These are phyloP conservation scores for Diplodia scrobiculata DNA, from an alignment of 2,329 filamentous ascomycete species.

Conservation along the genomic window DNA sequence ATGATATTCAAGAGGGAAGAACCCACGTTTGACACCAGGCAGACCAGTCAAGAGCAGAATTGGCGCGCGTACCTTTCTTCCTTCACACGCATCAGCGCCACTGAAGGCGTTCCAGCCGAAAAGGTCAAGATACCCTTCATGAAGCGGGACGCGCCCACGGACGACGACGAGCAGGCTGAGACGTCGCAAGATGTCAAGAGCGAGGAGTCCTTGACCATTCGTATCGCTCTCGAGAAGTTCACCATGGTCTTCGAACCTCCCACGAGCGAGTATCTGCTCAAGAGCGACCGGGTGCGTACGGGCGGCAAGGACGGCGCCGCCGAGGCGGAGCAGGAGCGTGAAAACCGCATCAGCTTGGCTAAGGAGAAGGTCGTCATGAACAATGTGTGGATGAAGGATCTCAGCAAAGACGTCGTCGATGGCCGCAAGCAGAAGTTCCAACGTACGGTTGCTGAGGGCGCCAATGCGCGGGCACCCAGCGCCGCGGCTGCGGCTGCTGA, in stretches of 20 bases:
- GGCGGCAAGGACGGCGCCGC: slow-evolving; percentile 42
- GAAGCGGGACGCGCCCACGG: slow-evolving; percentile 45
- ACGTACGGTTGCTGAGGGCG: slow-evolving; percentile 12
- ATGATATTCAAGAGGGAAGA: slow-evolving; percentile 88
- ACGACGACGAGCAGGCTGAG: slow-evolving; percentile 41
- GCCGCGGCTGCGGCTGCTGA: neutral
- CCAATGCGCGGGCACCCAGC: neutral
- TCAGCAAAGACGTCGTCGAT: slow-evolving; percentile 52
- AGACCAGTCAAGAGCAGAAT: slow-evolving; percentile 62
- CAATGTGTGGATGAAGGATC: slow-evolving; percentile 51
- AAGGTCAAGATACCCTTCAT: slow-evolving; percentile 47
- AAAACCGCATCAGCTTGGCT: slow-evolving; percentile 42
- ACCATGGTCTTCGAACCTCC: slow-evolving; percentile 47
- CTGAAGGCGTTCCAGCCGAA: slow-evolving; percentile 51
- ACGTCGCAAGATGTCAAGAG: slow-evolving; percentile 36
- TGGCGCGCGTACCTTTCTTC: slow-evolving; percentile 98
- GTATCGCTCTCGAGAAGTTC: slow-evolving; percentile 50
- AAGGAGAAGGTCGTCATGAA: slow-evolving; percentile 50
- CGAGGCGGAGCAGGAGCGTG: slow-evolving; percentile 41
- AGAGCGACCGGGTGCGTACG: slow-evolving; percentile 41
- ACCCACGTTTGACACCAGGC: slow-evolving; percentile 72
- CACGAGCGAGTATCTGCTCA: slow-evolving; percentile 49
- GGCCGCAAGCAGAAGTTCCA: slow-evolving; percentile 44
- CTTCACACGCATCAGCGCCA: slow-evolving; percentile 84
- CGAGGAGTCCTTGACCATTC: slow-evolving; percentile 50